phyloP scores from a whole-genome alignment of 2,329 filamentous ascomycete species.

The Paecilomyces variotii region DNA sequence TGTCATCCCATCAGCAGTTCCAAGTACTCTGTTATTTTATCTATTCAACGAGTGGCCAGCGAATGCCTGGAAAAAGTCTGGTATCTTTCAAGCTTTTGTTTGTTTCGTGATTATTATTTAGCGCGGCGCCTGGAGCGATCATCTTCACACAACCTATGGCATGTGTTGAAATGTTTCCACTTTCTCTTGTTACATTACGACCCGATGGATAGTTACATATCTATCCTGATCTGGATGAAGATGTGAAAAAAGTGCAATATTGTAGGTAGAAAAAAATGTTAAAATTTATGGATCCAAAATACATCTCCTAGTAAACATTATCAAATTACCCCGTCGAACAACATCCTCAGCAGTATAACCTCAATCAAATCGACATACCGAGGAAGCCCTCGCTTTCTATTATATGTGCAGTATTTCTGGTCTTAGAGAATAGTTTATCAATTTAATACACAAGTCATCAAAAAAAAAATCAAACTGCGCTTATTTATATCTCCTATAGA shows the following conservation, averaged over 20 bases:
- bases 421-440: no score
- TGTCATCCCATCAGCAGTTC: background rate
- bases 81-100: conserved; percentile 3
- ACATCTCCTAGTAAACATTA: background rate
- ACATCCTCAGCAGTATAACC: no score
- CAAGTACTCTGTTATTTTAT: conserved; percentile 3
- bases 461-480: no score
- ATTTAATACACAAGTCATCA: no score
- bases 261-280: background rate
- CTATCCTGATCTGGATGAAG: background rate
- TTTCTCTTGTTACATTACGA: background rate
- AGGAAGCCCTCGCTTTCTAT: no score
- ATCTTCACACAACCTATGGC: background rate
- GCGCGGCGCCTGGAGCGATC: background rate
- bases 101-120: background rate
- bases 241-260: background rate
- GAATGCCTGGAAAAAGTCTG: background rate
- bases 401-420: no score
- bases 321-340: no score
- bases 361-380: no score
- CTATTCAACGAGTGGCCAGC: background rate
- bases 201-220: background rate
- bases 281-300: background rate
- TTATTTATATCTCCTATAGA: no score
- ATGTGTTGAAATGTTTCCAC: background rate